Evolutionary conservation across 495 filamentous ascomycete species (phyloP).

Genomic region (Talaromyces stipitatus): DNA sequence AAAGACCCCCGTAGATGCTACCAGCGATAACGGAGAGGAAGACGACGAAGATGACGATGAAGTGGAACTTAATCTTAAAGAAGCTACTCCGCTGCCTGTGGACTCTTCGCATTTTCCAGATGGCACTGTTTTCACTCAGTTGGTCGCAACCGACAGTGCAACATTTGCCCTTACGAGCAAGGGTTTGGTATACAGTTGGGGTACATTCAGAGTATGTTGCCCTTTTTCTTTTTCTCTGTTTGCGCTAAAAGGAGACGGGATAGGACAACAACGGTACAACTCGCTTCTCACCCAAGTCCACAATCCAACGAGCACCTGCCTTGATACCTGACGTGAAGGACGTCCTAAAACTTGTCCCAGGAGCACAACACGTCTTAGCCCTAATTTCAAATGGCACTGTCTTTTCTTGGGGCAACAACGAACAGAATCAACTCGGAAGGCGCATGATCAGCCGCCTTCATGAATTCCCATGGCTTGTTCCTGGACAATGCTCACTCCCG

Average conservation of each 20-base stretch:
- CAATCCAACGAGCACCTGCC: constrained; percentile 42
- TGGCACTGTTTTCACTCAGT: constrained; percentile 44
- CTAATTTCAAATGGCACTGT: constrained; percentile 48
- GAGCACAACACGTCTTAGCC: constrained; percentile 57
- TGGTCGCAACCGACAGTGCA: constrained; percentile 57
- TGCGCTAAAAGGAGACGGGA: not conserved
- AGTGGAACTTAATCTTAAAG: constrained; percentile 50
- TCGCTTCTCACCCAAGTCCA: not conserved
- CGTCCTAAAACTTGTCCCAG: constrained; percentile 47
- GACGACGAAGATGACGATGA: constrained; percentile 41
- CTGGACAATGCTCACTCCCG: not conserved
- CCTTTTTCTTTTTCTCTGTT: not conserved
- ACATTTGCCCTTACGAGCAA: constrained; percentile 61
- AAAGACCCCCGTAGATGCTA: constrained; percentile 54
- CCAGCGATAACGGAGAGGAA: constrained; percentile 35
- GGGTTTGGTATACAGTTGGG: constrained; percentile 63
- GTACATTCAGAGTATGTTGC: constrained; percentile 55
- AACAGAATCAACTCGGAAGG: constrained; percentile 58
- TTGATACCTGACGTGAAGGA: constrained; percentile 46
- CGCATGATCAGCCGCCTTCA: constrained; percentile 48
- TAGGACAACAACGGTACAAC: too few species aligned
- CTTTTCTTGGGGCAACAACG: constrained; percentile 55
- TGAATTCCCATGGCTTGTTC: constrained; percentile 20
- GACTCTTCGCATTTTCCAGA: constrained; percentile 39
- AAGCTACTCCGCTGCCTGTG: constrained; percentile 51